Evolutionary conservation across 73 alveolate species (phyloP), one percentile per base, ranked within the genome.

Genomic region (Diophrys sp.): DNA sequence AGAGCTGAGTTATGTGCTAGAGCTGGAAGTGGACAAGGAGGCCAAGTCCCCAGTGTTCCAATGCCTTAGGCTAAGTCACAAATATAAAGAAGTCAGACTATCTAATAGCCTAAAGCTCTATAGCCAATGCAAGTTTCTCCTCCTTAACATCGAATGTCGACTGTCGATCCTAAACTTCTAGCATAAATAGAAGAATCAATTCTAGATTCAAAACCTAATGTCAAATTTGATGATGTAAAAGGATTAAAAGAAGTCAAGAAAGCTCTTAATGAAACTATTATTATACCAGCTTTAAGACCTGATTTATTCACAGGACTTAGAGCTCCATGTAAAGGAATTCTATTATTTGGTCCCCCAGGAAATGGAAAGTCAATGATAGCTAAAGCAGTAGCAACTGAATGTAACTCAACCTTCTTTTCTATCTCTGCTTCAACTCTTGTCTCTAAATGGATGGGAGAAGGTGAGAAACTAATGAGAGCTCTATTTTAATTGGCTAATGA

Each of bases 271-370:
- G 99, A 97, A 86, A 95, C 95, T 31, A 92, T 97, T 66, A 91
- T 97, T 1, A 90, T 93, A 83, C 99, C 99, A 14, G 83, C 91
- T 76, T 68, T 95, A 54, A 78, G 99, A 34, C 99, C 99, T 29
- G 99, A 97, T 84, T 80, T 97, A 26, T 97, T 96, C 84, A 93
- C 83, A 30, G 90, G 90, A 0, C 1, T 76, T 26, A 66, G 91
- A 78, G 74, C 87, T 1, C 90, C 91, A 23, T 77, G 87, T 0
- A 81, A 84, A 66, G 97, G 97, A 27, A 90, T 91, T 30, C 80
- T 91, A 34, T 87, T 91, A 54, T 91, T 83, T 71, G 97, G 97
- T 23, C 97, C 97, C 1, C 97, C 97, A 23, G 97, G 97, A 23
- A 91, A 91, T 31, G 97, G 97, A 54, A 91, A 91, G 75, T 86